Percentiles rank a stretch among this genome's conserved stretches.
These are phyloP conservation scores for Spiraea crenata DNA, from an alignment of 331 rosid genomes.

Conservation along the genomic window DNA sequence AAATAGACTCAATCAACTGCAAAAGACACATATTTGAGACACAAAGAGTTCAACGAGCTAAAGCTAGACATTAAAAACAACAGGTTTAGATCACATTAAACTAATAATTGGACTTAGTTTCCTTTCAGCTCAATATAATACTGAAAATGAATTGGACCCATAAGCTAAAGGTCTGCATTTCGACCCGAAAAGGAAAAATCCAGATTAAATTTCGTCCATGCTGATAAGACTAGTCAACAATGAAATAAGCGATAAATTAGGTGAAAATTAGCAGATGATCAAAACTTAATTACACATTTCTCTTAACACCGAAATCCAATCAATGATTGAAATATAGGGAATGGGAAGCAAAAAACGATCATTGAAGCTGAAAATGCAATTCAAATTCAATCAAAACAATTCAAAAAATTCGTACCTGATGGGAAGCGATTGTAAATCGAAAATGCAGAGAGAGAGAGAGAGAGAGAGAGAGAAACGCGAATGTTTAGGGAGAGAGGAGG, in stretches of 20 bases:
- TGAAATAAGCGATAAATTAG: not conserved
- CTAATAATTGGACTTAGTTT: not conserved
- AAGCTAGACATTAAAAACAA: not conserved
- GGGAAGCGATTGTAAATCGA: constrained; percentile 2
- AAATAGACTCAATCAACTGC: not conserved
- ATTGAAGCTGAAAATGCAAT: not conserved
- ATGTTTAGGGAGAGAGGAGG: not conserved
- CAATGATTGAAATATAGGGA: not conserved
- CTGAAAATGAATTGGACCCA: not conserved
- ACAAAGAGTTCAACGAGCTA: not conserved
- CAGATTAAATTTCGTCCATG: not conserved
- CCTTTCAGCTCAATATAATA: not conserved
- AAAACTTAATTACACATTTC: not conserved
- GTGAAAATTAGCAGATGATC: not conserved
- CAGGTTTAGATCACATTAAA: not conserved
- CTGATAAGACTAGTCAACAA: not conserved
- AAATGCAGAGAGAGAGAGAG: not conserved
- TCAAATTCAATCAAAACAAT: not conserved
- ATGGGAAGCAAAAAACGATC: not conserved
- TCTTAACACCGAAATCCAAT: not conserved
- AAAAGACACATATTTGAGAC: not conserved
- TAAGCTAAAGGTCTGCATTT: not conserved
- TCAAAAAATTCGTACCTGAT: constrained; percentile 8
- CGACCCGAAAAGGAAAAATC: not conserved
- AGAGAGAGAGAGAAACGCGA: too few species aligned